Base-by-base conservation (phyloP, 495 filamentous ascomycete genomes). In the Penicillium salamii region DNA sequence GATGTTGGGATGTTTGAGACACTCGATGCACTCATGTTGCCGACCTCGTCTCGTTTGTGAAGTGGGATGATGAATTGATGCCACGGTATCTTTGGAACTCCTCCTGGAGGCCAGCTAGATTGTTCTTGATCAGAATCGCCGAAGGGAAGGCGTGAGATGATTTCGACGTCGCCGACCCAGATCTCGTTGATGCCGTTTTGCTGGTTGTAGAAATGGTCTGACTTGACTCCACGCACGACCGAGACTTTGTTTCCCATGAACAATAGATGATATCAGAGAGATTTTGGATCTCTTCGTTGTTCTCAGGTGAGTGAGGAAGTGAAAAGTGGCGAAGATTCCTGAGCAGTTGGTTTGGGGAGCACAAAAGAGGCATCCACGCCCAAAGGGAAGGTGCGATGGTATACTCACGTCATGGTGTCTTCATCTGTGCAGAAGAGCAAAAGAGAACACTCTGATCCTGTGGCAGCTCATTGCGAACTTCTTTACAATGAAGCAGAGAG, bases 11-110 rank as follows among this genome's bases (percentile, higher is more conserved):
- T 7, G 17, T 12, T 9, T 26, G 18, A 20, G 26, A 28, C 8
- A 15, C 13, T 0, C 23, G 14, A 15, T 33, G 8, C 18, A 2
- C 28, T 20, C 29, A 24, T 38, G 38, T 48, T 46, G 31, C 12
- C 14, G 20, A 7, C 13, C 13, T 36, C 47, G 23, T 56, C 50
- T 3, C 69, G 61, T 29, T 67, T 70, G 0, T 32, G 46, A 47
- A 70, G 24, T 7, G 67, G 69, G n/a, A 72, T 72, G 35, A 70
- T 65, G 33, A 72, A 72, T 9, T 72, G 63, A 57, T 68, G 67
- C 69, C 69, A 72, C 0, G 69, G 69, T 11, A 72, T 68, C 40
- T 72, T 72, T 5, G 68, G 68, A 39, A 54, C 61, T n/a, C 49
- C 50, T 1, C 55, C 57, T 0, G 23, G 13, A 8, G 62, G 59